Percentiles rank a stretch among this genome's conserved stretches.
Conservation (phyloP, 2,329 filamentous ascomycete species). For the Epichloe gansuensis region DNA sequence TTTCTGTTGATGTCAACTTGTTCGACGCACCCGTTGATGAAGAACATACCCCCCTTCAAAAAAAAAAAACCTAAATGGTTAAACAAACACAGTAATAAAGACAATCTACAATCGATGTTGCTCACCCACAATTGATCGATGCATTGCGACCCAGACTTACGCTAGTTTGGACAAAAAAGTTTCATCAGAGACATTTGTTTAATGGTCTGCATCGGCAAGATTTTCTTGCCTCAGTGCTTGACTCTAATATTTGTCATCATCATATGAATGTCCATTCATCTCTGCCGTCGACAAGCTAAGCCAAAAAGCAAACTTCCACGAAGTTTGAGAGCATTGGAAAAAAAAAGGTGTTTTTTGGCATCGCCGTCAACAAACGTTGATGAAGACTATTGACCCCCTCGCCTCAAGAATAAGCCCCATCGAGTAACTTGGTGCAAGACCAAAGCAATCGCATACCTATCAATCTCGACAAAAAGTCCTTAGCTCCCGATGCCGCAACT, state of each 20-base stretch:
- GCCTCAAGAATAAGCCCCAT: conserved; percentile 99
- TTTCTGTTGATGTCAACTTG: too few relatives aligned
- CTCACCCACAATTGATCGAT: too few relatives aligned
- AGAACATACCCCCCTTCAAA: too few relatives aligned
- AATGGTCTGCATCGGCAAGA: conserved; percentile 19
- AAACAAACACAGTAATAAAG: too few relatives aligned
- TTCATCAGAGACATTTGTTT: conserved; percentile 20
- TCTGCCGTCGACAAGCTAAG: conserved; percentile 5
- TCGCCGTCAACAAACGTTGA: conserved; percentile 8
- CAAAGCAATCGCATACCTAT: conserved; percentile 97
- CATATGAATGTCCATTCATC: conserved; percentile 54
- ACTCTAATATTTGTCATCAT: conserved; percentile 92
- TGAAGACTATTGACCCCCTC: conserved; percentile 50
- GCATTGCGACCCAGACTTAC: too few relatives aligned
- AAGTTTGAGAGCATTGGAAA: conserved; percentile 28
- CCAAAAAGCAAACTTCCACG: conserved; percentile 26
- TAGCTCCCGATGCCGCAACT: conserved; percentile 32
- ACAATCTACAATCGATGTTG: too few relatives aligned
- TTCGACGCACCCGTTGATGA: too few relatives aligned
- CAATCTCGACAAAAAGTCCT: conserved; percentile 77
- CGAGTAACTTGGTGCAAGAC: conserved; percentile 68
- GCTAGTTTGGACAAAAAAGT: neutral
- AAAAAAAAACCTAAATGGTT: too few relatives aligned
- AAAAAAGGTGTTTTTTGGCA: conserved; percentile 11
- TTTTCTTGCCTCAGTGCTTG: conserved; percentile 73